Evolutionary conservation across 139 green algal species (phyloP).

Genomic region (Chlamydomonas eustigma): DNA sequence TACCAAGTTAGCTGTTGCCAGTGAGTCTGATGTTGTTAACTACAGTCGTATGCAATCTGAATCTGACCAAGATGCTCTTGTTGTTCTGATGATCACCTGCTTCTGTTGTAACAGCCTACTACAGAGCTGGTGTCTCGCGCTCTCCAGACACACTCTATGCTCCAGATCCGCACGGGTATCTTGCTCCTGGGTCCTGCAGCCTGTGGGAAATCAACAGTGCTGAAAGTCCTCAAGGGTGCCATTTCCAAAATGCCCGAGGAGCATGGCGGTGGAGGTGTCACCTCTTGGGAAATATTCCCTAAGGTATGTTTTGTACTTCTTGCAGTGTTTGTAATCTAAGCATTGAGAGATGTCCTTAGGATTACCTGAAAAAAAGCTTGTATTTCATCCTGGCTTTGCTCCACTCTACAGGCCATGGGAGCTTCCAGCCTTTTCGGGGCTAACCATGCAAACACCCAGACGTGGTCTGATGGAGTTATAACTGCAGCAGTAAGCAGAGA

Average conservation of each 20-base stretch:
- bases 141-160: background rate
- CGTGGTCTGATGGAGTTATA: slow-evolving; percentile 70
- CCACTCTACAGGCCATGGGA: slow-evolving; percentile 40
- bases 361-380: no score
- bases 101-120: no score
- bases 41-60: no score
- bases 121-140: background rate
- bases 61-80: no score
- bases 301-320: slow-evolving; percentile 12
- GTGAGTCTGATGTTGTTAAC: no score
- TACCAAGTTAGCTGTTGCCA: no score
- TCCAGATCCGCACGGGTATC: slow-evolving; percentile 50
- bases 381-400: no score
- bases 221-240: slow-evolving; percentile 37
- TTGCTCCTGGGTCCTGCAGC: slow-evolving; percentile 56
- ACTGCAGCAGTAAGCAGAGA: slow-evolving; percentile 39
- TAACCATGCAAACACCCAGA: slow-evolving; percentile 54
- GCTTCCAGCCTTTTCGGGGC: slow-evolving; percentile 64
- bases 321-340: background rate
- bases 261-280: slow-evolving; percentile 14
- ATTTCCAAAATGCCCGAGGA: slow-evolving; percentile 33
- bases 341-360: no score
- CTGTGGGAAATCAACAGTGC: slow-evolving; percentile 45
- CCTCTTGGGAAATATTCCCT: slow-evolving; percentile 21
- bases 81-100: no score